Evolutionary conservation across 768 basidiomycete species (phyloP).

Genomic region (Mycena leptocephala): DNA sequence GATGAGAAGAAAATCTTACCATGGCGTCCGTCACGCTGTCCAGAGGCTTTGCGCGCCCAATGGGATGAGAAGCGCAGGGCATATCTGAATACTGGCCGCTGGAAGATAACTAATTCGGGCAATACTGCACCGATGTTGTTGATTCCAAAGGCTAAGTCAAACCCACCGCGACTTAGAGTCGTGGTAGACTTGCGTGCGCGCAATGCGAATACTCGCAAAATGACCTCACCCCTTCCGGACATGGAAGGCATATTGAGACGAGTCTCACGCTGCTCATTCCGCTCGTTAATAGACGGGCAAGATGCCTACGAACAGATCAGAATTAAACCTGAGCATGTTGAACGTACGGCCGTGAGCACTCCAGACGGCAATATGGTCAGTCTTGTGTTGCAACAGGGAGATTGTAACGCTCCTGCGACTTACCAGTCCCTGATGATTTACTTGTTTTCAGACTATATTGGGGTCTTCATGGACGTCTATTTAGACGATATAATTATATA

Average conservation of each 20-base stretch:
- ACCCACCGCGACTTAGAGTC: not conserved
- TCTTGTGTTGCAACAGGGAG: not conserved
- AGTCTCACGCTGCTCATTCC: not conserved
- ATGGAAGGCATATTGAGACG: not conserved
- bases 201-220: not conserved
- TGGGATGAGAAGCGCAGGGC: conserved; percentile 9
- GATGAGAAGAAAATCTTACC: conserved; percentile 41
- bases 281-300: conserved; percentile 46
- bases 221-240: conserved; percentile 1
- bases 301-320: conserved; percentile 60
- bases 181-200: not conserved
- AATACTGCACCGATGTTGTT: conserved; percentile 11
- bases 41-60: conserved; percentile 27
- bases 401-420: conserved; percentile 42
- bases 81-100: conserved; percentile 6
- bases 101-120: conserved; percentile 12
- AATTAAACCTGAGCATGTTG: conserved; percentile 35
- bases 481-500: conserved; percentile 58
- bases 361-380: conserved; percentile 52
- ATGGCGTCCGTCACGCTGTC: conserved; percentile 23
- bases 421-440: conserved; percentile 62
- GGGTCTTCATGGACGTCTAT: conserved; percentile 47
- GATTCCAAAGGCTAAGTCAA: conserved; percentile 1
- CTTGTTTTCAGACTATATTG: conserved; percentile 50
- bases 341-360: conserved; percentile 43